Evolutionary conservation across 495 filamentous ascomycete genomes (phyloP).

Genomic region (Penicillium waksmanii): DNA sequence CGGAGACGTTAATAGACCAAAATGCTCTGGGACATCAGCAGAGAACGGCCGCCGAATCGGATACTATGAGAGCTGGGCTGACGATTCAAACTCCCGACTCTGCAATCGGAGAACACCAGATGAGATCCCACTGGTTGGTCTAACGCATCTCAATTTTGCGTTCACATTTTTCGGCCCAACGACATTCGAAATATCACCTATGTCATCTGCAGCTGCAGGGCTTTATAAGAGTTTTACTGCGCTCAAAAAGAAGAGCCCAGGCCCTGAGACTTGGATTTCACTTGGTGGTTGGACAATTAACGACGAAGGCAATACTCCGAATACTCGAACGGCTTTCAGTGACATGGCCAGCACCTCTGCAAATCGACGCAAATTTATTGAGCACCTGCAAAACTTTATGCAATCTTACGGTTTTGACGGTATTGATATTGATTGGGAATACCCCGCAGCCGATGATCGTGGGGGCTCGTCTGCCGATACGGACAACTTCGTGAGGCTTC

Average conservation of each 20-base stretch:
- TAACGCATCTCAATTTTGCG: conserved; percentile 48
- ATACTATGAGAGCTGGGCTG: conserved; percentile 21
- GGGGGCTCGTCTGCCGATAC: conserved; percentile 42
- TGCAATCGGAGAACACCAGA: conserved; percentile 12
- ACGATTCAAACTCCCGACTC: neutral
- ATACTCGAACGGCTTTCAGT: conserved; percentile 27
- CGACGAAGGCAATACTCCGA: conserved; percentile 21
- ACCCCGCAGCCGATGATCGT: conserved; percentile 45
- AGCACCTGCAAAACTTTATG: conserved; percentile 45
- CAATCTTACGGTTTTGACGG: conserved; percentile 55
- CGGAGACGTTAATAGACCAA: neutral
- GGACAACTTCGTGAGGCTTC: conserved; percentile 44
- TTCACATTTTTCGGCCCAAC: conserved; percentile 39
- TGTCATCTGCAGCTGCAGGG: neutral
- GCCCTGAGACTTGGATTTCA: conserved; percentile 44
- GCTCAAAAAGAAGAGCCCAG: conserved; percentile 34
- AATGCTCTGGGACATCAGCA: conserved; percentile 1
- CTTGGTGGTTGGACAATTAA: conserved; percentile 50
- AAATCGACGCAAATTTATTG: conserved; percentile 49
- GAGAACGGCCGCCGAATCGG: conserved; percentile 2
- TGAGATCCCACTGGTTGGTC: conserved; percentile 12
- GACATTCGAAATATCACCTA: conserved; percentile 30
- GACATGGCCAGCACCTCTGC: conserved; percentile 32
- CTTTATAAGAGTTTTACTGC: conserved; percentile 36
- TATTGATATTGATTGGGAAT: conserved; percentile 64